Evolutionary conservation across 179 eudicot species (phyloP).

Genomic region (Camellia oleifera): DNA sequence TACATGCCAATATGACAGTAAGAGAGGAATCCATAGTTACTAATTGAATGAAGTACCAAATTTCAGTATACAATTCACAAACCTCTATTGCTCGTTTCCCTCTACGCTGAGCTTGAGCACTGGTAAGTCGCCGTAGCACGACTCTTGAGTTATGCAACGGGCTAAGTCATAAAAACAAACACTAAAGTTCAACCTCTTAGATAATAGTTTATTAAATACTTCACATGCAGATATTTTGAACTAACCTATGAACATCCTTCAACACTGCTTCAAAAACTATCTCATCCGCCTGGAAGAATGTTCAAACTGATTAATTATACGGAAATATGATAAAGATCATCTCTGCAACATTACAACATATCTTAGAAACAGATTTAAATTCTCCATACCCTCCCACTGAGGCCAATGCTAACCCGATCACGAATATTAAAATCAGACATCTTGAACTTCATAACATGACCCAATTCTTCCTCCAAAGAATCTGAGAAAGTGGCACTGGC

Average conservation of each 20-base stretch:
- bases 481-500: constrained; percentile 27
- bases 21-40: not conserved
- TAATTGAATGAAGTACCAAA: not conserved
- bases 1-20: not conserved
- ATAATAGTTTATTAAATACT: not conserved
- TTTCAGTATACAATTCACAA: constrained; percentile 12
- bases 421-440: constrained; percentile 73
- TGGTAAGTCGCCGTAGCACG: constrained; percentile 80
- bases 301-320: constrained; percentile 3
- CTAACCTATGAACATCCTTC: constrained; percentile 72
- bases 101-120: constrained; percentile 88
- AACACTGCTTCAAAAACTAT: constrained; percentile 84
- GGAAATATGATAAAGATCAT: not conserved
- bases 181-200: not conserved
- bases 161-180: constrained; percentile 38
- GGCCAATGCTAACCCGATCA: constrained; percentile 85
- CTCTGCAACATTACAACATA: not conserved
- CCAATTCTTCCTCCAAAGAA: constrained; percentile 53
- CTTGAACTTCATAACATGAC: constrained; percentile 68
- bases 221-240: constrained; percentile 7
- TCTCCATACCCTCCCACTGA: constrained; percentile 67
- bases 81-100: constrained; percentile 98
- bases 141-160: constrained; percentile 77
- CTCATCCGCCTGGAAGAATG: constrained; percentile 70
- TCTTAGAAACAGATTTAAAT: not conserved